Evolutionary conservation across 495 filamentous ascomycete species (phyloP).

Genomic region (Xylaria intraflava): DNA sequence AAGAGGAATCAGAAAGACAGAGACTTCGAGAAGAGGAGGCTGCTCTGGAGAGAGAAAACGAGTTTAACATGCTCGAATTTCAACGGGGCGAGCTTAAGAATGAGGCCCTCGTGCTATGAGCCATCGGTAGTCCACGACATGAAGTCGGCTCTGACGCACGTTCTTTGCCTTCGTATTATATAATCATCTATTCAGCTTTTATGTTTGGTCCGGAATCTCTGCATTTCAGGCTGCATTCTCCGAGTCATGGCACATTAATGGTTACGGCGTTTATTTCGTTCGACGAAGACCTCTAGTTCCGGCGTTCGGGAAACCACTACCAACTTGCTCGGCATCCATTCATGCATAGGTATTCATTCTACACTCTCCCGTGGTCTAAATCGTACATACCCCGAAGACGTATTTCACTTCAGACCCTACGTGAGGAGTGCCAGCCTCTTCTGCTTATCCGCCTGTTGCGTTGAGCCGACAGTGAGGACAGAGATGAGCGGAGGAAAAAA

Average conservation of each 20-base stretch:
- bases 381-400: background rate
- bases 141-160: background rate
- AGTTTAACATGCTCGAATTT: slow-evolving; percentile 30
- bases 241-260: background rate
- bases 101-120: slow-evolving; percentile 11
- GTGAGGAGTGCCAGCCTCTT: background rate
- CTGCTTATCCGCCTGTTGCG: background rate
- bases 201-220: background rate
- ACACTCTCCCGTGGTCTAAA: background rate
- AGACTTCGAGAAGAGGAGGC: slow-evolving; percentile 23
- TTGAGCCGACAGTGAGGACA: background rate
- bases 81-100: slow-evolving; percentile 19
- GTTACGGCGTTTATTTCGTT: background rate
- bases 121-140: background rate
- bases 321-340: background rate
- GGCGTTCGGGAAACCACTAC: background rate
- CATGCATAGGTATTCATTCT: background rate
- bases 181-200: slow-evolving; percentile 1
- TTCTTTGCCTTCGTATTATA: background rate
- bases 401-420: background rate
- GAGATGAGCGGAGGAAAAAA: background rate
- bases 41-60: slow-evolving; percentile 26
- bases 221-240: slow-evolving; percentile 12
- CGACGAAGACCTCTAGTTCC: background rate
- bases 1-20: slow-evolving; percentile 34